Conservation (phyloP, 192 early-diverging fungal genomes). For the Pilobolus umbonatus region DNA sequence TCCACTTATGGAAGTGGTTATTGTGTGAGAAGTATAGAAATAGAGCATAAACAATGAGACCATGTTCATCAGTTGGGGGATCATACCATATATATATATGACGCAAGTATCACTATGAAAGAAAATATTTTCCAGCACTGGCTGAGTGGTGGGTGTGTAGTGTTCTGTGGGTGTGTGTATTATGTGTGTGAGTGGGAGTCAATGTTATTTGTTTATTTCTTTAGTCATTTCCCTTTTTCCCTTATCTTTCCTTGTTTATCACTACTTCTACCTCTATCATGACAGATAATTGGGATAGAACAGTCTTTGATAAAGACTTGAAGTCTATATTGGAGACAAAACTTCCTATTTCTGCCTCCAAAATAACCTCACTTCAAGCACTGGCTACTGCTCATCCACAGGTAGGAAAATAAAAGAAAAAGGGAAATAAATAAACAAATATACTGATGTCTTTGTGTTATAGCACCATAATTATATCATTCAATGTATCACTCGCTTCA, state of each 20-base stretch:
- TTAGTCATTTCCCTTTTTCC: neutral
- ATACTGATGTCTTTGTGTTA: neutral
- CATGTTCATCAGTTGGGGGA: too few species aligned
- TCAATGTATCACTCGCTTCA: slow-evolving; percentile 46
- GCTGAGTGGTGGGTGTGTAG: too few species aligned
- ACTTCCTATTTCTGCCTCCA: slow-evolving; percentile 30
- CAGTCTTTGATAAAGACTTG: slow-evolving; percentile 32
- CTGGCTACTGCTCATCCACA: slow-evolving; percentile 27
- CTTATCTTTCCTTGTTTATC: neutral
- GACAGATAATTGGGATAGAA: slow-evolving; percentile 23
- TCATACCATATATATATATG: too few species aligned
- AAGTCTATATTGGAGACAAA: slow-evolving; percentile 26
- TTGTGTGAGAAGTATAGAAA: too few species aligned
- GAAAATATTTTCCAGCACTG: too few species aligned
- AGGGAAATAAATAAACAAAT: neutral
- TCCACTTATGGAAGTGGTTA: too few species aligned
- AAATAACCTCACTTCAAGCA: slow-evolving; percentile 24
- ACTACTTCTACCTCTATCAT: neutral
- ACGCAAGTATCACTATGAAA: too few species aligned
- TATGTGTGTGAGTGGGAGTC: too few species aligned
- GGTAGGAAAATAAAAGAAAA: slow-evolving; percentile 14
- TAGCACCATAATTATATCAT: slow-evolving; percentile 54
- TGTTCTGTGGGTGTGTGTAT: too few species aligned
- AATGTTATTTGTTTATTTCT: too few species aligned
- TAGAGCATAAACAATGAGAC: too few species aligned